These are phyloP conservation scores for Castanea sativa DNA, from an alignment of 306 rosid genomes.

Conservation along the genomic window DNA sequence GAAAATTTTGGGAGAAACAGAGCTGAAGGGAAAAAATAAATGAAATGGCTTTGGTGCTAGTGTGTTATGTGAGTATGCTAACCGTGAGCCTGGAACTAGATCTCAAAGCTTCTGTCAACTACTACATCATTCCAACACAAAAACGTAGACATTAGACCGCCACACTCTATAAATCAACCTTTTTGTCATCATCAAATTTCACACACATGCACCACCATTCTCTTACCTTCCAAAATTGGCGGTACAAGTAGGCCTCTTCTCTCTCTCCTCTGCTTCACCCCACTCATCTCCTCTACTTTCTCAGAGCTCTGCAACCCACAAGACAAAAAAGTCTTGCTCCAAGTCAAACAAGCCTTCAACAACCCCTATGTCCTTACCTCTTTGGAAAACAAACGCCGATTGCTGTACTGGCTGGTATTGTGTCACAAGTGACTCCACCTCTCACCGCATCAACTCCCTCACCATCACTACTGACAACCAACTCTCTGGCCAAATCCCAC, in stretches of 20 bases:
- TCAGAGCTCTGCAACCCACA: conserved; percentile 55
- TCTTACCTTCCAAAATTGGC: not conserved
- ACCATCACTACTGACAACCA: conserved; percentile 27
- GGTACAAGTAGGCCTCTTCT: not conserved
- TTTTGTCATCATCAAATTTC: not conserved
- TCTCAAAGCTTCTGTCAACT: no score
- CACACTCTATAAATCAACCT: not conserved
- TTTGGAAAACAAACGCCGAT: conserved; percentile 50
- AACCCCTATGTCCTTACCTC: conserved; percentile 60
- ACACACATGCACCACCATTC: not conserved
- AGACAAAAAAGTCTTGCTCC: conserved; percentile 69
- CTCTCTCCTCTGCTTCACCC: not conserved
- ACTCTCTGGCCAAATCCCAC: conserved; percentile 54
- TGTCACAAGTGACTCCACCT: conserved; percentile 44
- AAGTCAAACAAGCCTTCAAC: conserved; percentile 60
- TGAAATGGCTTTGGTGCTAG: no score
- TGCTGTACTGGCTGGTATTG: conserved; percentile 60
- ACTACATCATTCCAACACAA: no score
- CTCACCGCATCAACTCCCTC: conserved; percentile 64
- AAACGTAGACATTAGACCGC: no score
- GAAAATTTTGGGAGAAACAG: no score
- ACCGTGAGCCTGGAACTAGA: no score
- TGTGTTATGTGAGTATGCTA: no score
- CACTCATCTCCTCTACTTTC: conserved; percentile 27
- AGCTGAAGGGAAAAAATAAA: no score